A percentile compares a stretch with the other conserved stretches of the same genome.
Evolutionary conservation across 2,329 filamentous ascomycete genomes (phyloP).

Genomic region (Aspergillus jensenii): DNA sequence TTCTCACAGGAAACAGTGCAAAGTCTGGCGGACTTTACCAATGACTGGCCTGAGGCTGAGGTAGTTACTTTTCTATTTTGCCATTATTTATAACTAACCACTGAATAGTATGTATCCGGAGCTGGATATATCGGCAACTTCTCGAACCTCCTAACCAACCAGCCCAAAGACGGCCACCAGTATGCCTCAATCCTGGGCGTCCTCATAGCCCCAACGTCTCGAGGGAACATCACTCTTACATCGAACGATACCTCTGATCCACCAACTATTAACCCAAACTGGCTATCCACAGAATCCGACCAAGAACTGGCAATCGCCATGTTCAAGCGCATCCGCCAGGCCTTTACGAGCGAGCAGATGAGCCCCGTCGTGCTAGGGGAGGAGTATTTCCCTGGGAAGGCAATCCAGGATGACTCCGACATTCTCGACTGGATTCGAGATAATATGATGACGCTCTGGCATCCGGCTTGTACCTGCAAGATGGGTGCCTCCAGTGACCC

Average conservation of each 20-base stretch:
- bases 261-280: conserved; percentile 50
- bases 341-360: conserved; percentile 31
- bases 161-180: conserved; percentile 24
- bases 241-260: conserved; percentile 26
- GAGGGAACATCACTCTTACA: conserved; percentile 45
- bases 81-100: not conserved
- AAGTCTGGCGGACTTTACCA: not conserved
- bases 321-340: conserved; percentile 45
- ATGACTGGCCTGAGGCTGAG: conserved; percentile 11
- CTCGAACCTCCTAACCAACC: conserved; percentile 16
- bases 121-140: conserved; percentile 27
- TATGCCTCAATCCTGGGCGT: conserved; percentile 27
- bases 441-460: conserved; percentile 30
- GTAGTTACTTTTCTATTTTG: not conserved
- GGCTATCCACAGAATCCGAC: conserved; percentile 44
- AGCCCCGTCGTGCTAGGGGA: conserved; percentile 33
- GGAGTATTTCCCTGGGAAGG: conserved; percentile 38
- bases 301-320: conserved; percentile 44
- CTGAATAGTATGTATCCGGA: conserved; percentile 25
- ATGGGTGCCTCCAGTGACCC: conserved; percentile 27
- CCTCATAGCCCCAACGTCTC: conserved; percentile 38
- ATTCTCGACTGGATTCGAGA: conserved; percentile 38
- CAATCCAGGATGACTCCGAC: conserved; percentile 41
- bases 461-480: conserved; percentile 31
- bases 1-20: not conserved